Base-by-base conservation (phyloP, 2,329 filamentous ascomycete species). In the Pochonia chlamydosporia region DNA sequence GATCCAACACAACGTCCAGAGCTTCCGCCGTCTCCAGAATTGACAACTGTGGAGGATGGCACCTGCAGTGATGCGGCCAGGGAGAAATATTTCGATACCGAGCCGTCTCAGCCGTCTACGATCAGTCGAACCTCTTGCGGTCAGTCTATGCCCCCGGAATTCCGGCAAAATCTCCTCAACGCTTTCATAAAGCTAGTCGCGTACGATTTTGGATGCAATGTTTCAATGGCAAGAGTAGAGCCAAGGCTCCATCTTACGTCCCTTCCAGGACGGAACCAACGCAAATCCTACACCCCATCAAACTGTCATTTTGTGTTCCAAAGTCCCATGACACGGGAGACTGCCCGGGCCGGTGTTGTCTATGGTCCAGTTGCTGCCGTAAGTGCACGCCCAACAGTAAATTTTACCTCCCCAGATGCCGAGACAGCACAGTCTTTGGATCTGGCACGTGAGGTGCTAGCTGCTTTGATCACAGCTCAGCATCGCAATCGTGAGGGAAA, bases 171-270 rank as follows among this genome's bases (percentile, higher is more conserved):
- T 46, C 67, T 84, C n/a, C 54, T 81, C 11, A 71, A 74, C 3
- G 73, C 80, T 30, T 84, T 84, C 47, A 62, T 84, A 47, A 84
- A 84, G 60, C 72, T 85, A 4, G 73, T 85, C 14, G 74, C 79
- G 16, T 85, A 84, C 56, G 80, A 84, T 52, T 85, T 84, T 61
- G 78, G 79, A 43, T 84, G 81, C 62, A 84, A 76, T 54, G 75
- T 82, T 42, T 68, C 71, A 3, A 69, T 74, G 23, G 68, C 81
- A 14, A 74, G 80, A 35, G 67, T 71, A 21, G 81, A 85, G 55
- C 81, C 81, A 9, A 73, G 81, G 3, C 66, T 85, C 18, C 73
- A 82, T 40, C 61, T 84, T 44, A 68, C 66, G 42, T 69, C 68
- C n/a, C 60, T 64, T 3, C 54, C 59, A 47, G 59, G 54, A 51